Conservation (phyloP, 176 grass and related monocot genomes). For the Urochloa ruziziensis region DNA sequence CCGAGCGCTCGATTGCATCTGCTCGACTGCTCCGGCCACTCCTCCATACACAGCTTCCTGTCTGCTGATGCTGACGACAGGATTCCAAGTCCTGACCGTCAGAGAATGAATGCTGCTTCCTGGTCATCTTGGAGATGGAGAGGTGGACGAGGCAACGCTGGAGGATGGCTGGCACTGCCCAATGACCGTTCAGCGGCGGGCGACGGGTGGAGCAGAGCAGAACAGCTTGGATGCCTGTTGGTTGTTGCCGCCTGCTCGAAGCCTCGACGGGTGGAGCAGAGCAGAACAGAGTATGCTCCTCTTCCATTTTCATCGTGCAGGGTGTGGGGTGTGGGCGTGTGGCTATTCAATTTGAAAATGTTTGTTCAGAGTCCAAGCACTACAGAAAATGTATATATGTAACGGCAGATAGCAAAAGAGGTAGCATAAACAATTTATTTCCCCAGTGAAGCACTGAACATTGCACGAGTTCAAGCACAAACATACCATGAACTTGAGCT, state of each 20-base stretch:
- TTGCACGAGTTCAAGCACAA: slow-evolving; percentile 2
- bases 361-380: background rate
- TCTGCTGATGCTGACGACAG: background rate
- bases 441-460: background rate
- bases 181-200: too few relatives aligned
- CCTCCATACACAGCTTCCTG: background rate
- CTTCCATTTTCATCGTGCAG: too few relatives aligned
- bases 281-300: too few relatives aligned
- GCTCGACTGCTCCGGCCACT: background rate
- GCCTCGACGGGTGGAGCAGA: too few relatives aligned
- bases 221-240: too few relatives aligned
- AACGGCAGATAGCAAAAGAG: background rate
- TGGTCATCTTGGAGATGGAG: background rate
- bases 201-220: too few relatives aligned
- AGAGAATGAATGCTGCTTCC: background rate
- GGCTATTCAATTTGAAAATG: background rate
- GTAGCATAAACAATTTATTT: background rate
- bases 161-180: too few relatives aligned
- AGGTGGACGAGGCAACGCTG: background rate
- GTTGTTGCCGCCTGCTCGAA: too few relatives aligned
- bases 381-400: background rate
- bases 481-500: background rate
- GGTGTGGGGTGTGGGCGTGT: background rate
- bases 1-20: background rate
- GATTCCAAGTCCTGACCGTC: background rate